phyloP scores from a whole-genome alignment of 345 rosid genomes.

The Pistacia vera region DNA sequence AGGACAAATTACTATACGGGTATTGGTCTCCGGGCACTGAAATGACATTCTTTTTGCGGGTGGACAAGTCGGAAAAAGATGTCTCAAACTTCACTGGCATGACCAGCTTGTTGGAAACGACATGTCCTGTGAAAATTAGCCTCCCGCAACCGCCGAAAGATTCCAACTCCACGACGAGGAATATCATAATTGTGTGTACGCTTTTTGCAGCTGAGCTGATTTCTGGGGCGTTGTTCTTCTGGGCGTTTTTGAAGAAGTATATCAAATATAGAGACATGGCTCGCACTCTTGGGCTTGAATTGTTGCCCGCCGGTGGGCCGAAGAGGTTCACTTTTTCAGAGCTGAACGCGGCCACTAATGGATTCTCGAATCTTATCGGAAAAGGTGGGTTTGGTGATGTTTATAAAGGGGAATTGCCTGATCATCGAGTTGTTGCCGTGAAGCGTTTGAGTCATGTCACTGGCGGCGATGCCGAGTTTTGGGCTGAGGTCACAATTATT shows the following conservation, averaged over 20 bases:
- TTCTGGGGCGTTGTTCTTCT: conserved; percentile 54
- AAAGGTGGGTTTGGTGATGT: conserved; percentile 75
- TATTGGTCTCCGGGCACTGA: conserved; percentile 66
- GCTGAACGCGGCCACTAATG: conserved; percentile 59
- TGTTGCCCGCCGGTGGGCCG: conserved; percentile 71
- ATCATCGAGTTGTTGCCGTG: conserved; percentile 61
- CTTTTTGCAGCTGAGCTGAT: conserved; percentile 66
- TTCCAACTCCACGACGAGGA: conserved; percentile 45
- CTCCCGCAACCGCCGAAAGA: conserved; percentile 66
- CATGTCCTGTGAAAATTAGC: conserved; percentile 55
- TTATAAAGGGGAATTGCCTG: conserved; percentile 58
- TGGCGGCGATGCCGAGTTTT: conserved; percentile 67
- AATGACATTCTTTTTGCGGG: conserved; percentile 47
- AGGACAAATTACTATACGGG: conserved; percentile 41
- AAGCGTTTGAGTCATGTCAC: conserved; percentile 66
- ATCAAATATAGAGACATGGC: conserved; percentile 78
- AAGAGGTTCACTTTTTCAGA: conserved; percentile 58
- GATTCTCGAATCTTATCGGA: conserved; percentile 51
- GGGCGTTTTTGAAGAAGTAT: conserved; percentile 65
- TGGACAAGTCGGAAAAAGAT: conserved; percentile 41
- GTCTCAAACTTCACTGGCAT: conserved; percentile 48
- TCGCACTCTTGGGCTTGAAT: conserved; percentile 62
- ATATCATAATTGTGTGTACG: conserved; percentile 53
- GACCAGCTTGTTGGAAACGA: conserved; percentile 51
- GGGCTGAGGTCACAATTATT: conserved; percentile 71